These are phyloP conservation scores for Dalbergia cochinchinensis DNA, from an alignment of 306 rosid genomes.

Conservation along the genomic window DNA sequence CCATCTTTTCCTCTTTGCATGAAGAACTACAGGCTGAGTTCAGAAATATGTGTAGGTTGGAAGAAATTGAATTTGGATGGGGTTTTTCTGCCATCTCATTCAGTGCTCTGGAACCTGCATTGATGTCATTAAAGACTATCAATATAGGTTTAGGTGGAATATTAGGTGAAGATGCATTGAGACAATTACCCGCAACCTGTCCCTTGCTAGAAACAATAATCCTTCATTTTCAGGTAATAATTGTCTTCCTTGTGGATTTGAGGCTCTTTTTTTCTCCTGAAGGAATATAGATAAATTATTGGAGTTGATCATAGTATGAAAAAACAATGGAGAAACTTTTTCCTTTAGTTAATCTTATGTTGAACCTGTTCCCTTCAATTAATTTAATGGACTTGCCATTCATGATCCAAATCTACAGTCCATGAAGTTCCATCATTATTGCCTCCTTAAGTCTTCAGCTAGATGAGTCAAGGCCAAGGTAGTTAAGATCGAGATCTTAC, in stretches of 20 bases:
- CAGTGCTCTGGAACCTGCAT: constrained; percentile 69
- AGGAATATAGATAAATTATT: constrained; percentile 6
- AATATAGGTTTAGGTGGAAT: constrained; percentile 75
- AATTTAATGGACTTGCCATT: constrained; percentile 17
- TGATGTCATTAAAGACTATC: constrained; percentile 63
- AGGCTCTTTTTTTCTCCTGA: constrained; percentile 35
- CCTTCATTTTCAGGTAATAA: constrained; percentile 77
- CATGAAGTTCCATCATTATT: constrained; percentile 27
- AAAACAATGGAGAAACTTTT: constrained; percentile 21
- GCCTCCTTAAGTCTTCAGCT: constrained; percentile 15
- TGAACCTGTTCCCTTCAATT: constrained; percentile 15
- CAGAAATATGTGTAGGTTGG: constrained; percentile 64
- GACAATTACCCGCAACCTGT: constrained; percentile 58
- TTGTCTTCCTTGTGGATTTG: constrained; percentile 31
- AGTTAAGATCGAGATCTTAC: no score
- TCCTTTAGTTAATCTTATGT: not conserved
- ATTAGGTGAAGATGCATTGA: constrained; percentile 70
- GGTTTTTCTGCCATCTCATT: constrained; percentile 73
- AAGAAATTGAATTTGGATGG: constrained; percentile 83
- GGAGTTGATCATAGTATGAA: constrained; percentile 15
- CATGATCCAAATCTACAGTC: constrained; percentile 25
- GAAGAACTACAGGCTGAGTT: constrained; percentile 56
- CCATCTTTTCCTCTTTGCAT: constrained; percentile 42
- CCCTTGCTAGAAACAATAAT: constrained; percentile 69
- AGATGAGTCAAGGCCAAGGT: constrained; percentile 21